Base-by-base conservation (phyloP, 2,329 filamentous ascomycete species). In the Tolypocladium amazonense region DNA sequence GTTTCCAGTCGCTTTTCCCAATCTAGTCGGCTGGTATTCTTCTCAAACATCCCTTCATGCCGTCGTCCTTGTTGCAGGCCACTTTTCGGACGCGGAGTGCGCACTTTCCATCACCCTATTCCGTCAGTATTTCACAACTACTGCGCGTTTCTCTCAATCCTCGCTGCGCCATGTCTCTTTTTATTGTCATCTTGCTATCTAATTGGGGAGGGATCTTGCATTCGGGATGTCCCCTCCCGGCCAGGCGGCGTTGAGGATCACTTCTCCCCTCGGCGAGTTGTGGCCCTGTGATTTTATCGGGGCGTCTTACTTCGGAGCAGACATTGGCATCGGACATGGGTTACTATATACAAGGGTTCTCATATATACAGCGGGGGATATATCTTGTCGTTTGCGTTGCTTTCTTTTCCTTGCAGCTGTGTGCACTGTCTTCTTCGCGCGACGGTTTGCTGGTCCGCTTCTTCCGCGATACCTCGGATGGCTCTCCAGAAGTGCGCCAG, bases 401-500 rank as follows among this genome's bases (percentile, higher is more conserved):
- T 58, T 39, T n/a, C 41, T 56, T 57, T 18, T 37, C 52, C 55
- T 35, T 18, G 4, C 30, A 8, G 27, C 27, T 43, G 2, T 45
- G 56, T 56, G 55, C 50, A n/a, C 37, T 58, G 43, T 60, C 57
- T 62, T 33, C 47, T 20, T n/a, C 18, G 12, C 9, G 50, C 50
- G 30, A 12, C 9, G 30, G 27, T n/a, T 53, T n/a, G 27, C 50
- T 53, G 27, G 18, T 53, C 27, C 27, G 18, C 20, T 53, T 35
- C 11, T 35, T 53, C 27, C 18, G 58, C 57, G 63, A 64, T 64
- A 62, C 63, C 63, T 63, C 56, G 60, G 63, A 39, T 52, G 61
- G 62, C 58, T 59, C 59, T 62, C 56, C n/a, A 52, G 57, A 33
- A 55, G 58, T 9, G 61, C 58, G 57, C 43, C 52, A 56, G 7